Evolutionary conservation across 768 basidiomycete species (phyloP).

Genomic region (Lactarius quietus): DNA sequence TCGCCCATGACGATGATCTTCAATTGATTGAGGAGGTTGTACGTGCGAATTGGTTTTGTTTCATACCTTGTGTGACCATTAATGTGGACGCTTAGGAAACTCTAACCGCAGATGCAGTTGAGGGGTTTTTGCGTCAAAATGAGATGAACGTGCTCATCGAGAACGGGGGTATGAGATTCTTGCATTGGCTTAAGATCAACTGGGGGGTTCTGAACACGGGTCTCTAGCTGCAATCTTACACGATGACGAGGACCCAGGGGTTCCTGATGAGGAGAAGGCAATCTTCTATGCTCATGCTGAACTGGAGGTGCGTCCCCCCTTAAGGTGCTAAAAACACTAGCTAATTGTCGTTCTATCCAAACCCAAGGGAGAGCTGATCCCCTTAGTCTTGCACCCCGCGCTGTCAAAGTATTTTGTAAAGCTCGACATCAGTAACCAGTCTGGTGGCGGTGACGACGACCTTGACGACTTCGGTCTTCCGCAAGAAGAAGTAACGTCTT

Average conservation of each 20-base stretch:
- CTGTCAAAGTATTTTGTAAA: slow-evolving; percentile 15
- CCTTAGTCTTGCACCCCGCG: slow-evolving; percentile 15
- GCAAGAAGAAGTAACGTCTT: slow-evolving; percentile 6
- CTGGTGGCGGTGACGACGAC: not conserved
- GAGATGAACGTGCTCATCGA: slow-evolving; percentile 8
- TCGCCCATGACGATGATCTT: slow-evolving; percentile 20
- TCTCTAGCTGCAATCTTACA: slow-evolving; percentile 10
- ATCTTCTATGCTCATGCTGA: slow-evolving; percentile 19
- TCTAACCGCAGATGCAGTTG: slow-evolving; percentile 16
- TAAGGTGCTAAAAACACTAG: too few relatives aligned
- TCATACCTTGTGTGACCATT: not conserved
- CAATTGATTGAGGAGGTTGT: slow-evolving; percentile 14
- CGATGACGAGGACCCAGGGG: slow-evolving; percentile 4
- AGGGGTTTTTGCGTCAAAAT: slow-evolving; percentile 13
- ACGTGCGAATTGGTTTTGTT: not conserved
- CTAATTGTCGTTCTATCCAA: not conserved
- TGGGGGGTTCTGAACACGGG: not conserved
- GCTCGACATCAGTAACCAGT: slow-evolving; percentile 11
- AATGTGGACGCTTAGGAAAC: slow-evolving; percentile 3
- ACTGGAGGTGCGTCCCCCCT: not conserved
- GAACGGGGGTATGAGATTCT: slow-evolving; percentile 12
- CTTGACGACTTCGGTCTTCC: slow-evolving; percentile 12
- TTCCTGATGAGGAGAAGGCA: slow-evolving; percentile 6
- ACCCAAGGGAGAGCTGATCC: slow-evolving; percentile 16
- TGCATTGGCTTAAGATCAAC: too few relatives aligned